Conservation (phyloP, 2,329 filamentous ascomycete genomes). For the Xylariaceae sp. region DNA sequence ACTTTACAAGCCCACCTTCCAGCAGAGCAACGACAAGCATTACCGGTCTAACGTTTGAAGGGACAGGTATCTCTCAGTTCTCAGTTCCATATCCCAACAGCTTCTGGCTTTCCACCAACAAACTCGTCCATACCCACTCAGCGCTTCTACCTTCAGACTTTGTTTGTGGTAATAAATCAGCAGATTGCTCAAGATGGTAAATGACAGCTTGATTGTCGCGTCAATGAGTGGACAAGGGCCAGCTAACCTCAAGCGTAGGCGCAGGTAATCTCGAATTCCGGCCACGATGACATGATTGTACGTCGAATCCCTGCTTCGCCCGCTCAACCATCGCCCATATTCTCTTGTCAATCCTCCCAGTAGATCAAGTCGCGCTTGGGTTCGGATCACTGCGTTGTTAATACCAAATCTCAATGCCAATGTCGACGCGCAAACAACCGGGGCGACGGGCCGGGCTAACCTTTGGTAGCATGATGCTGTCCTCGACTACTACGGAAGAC, state of each 20-base stretch:
- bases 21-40: background rate
- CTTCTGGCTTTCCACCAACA: slow-evolving; percentile 4
- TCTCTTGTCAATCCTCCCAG: background rate
- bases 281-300: slow-evolving; percentile 99
- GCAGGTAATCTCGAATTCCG: slow-evolving; percentile 77
- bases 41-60: slow-evolving; percentile 9
- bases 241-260: slow-evolving; percentile 32
- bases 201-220: background rate
- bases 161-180: background rate
- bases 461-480: slow-evolving; percentile 80
- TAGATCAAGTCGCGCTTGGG: slow-evolving; percentile 2
- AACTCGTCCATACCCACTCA: background rate
- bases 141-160: background rate
- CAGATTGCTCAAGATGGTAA: slow-evolving; percentile 24
- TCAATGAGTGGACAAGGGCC: background rate
- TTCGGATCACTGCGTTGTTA: background rate
- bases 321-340: background rate
- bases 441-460: slow-evolving; percentile 22
- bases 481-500: slow-evolving; percentile 95
- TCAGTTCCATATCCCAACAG: background rate
- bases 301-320: slow-evolving; percentile 35
- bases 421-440: slow-evolving; percentile 9
- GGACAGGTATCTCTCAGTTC: slow-evolving; percentile 16
- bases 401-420: background rate
- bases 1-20: background rate